Evolutionary conservation across 2,329 filamentous ascomycete genomes (phyloP).

Genomic region (Microsporum ferrugineum): DNA sequence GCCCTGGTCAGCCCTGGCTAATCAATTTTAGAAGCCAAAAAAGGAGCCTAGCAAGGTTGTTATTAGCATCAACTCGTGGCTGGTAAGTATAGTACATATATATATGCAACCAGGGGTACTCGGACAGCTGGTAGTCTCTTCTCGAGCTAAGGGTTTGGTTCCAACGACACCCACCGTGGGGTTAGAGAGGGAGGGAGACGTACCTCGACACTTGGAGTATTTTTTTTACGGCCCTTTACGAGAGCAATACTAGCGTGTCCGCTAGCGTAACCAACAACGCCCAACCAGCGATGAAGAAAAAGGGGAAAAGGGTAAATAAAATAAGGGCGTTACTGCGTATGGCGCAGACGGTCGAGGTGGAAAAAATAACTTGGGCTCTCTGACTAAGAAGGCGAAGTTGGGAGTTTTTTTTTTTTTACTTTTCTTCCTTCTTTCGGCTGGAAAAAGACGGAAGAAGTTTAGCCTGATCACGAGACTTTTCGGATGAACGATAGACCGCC

Average conservation of each 20-base stretch:
- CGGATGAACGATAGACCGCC: too few species aligned
- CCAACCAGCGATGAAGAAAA: background rate
- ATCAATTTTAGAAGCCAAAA: slow-evolving; percentile 4
- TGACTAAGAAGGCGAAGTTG: background rate
- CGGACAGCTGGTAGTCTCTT: background rate
- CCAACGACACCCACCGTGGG: background rate
- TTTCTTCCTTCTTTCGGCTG: too few species aligned
- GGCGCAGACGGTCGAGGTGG: background rate
- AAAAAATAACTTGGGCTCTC: background rate
- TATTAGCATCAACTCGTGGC: slow-evolving; percentile 2
- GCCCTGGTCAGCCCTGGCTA: background rate
- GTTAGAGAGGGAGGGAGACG: background rate
- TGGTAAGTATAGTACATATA: background rate
- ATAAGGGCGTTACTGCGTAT: background rate
- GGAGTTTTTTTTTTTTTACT: too few species aligned
- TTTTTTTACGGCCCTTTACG: background rate
- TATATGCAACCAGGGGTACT: slow-evolving; percentile 5
- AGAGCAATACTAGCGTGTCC: background rate
- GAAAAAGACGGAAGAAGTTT: too few species aligned
- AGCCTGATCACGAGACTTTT: too few species aligned
- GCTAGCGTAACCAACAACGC: slow-evolving; percentile 3
- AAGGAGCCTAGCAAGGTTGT: slow-evolving; percentile 2
- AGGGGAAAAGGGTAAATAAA: background rate
- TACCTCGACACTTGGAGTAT: background rate
- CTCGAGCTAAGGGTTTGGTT: background rate